A percentile compares a stretch with the other conserved stretches of the same genome.
phyloP scores from a whole-genome alignment of 768 basidiomycete genomes.

The Termitomyces titanicus region DNA sequence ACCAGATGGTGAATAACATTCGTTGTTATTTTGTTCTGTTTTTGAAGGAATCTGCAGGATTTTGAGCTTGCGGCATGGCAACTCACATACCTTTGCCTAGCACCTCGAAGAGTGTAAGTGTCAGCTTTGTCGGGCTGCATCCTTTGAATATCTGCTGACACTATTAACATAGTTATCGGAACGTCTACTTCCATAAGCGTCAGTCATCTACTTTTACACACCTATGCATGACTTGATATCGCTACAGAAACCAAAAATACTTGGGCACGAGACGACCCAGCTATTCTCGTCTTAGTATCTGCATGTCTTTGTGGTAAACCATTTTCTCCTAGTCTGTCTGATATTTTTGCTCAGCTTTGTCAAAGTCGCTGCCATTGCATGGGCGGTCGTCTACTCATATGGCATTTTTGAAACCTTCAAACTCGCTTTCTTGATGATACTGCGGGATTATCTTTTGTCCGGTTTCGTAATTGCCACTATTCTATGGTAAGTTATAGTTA shows the following conservation, averaged over 20 bases:
- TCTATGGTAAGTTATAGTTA: conserved; percentile 59
- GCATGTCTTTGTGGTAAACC: conserved; percentile 70
- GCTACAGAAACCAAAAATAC: conserved; percentile 91
- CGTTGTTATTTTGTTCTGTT: background rate
- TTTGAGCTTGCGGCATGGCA: conserved; percentile 98
- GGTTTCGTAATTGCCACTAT: conserved; percentile 74
- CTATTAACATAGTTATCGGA: conserved; percentile 66
- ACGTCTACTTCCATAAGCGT: conserved; percentile 99
- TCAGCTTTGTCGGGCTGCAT: conserved; percentile 12
- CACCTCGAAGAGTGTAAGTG: conserved; percentile 84
- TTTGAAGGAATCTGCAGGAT: conserved; percentile 51
- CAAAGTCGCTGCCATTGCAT: conserved; percentile 76
- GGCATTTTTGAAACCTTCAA: conserved; percentile 49
- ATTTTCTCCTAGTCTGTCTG: background rate
- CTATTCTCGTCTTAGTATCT: conserved; percentile 83
- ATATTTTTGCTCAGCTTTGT: background rate
- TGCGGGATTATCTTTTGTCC: conserved; percentile 82
- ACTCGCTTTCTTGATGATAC: conserved; percentile 77
- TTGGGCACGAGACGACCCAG: conserved; percentile 97
- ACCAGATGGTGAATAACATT: conserved; percentile 69
- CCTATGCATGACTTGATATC: background rate
- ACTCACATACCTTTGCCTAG: conserved; percentile 87
- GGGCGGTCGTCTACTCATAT: conserved; percentile 82
- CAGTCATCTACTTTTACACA: conserved; percentile 21
- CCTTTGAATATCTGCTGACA: conserved; percentile 11